Evolutionary conservation across 2,329 filamentous ascomycete species (phyloP), one percentile per base, ranked within the genome.

Genomic region (Cladosporium sp.): DNA sequence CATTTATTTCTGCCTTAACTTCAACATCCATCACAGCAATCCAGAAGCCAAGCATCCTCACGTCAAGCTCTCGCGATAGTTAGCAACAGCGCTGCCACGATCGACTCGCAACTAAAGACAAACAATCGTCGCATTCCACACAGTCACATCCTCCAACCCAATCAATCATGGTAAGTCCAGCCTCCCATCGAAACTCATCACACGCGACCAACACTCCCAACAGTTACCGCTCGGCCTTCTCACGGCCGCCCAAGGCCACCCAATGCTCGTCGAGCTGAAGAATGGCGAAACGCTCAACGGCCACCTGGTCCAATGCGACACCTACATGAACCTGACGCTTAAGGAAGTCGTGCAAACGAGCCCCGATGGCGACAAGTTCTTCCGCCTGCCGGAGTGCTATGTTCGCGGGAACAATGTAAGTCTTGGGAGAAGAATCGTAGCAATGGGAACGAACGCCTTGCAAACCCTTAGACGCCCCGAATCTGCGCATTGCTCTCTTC

Each of bases 251-350:
- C 91, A 96, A 77, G 93, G 93, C 78, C 89, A 96, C 69, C 92
- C 93, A 3, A 97, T 96, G 86, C 85, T 95, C 51, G 91, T 96
- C 58, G 91, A 96, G 76, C 85, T 96, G 59, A 96, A 96, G 78
- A 95, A 92, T 66, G 91, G 91, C 73, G 91, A 98, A 72, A 97
- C 93, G 0, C 80, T 98, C 54, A 98, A 97, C 73, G 93, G 93
- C 56, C 90, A 96, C 66, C 78, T 98, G 53, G 86, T 96, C 69
- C 89, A 86, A 70, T 98, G 92, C 82, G 93, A 98, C 70, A 98
- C 92, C 42, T 98, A 93, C 90, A 98, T 98, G 93, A 98, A 98
- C 74, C 76, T 98, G 61, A 97, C 92, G 2, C 74, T 98, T 59
- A 95, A 93, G 71, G 93, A 97, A 70, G 94, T 98, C 18, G 88